Evolutionary conservation across 2,329 filamentous ascomycete genomes (phyloP).

Genomic region (Penicillium decumbens): DNA sequence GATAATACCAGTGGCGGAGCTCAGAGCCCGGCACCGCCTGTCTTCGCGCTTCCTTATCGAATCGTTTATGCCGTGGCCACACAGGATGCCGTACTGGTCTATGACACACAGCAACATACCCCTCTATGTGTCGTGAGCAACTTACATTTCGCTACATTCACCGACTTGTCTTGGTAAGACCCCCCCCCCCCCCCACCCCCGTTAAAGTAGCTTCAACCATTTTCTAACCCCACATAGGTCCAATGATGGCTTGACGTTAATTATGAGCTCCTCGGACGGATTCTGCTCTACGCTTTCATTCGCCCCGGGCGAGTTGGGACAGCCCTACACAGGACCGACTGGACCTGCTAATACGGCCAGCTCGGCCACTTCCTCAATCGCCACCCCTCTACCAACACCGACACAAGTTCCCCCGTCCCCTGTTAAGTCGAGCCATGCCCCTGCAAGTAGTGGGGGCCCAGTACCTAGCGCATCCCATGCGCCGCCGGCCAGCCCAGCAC

Average conservation of each 20-base stretch:
- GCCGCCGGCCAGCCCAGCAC: conserved; percentile 70
- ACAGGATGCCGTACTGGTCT: conserved; percentile 88
- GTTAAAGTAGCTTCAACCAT: conserved; percentile 8
- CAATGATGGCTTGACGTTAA: conserved; percentile 68
- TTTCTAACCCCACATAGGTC: conserved; percentile 53
- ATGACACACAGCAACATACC: conserved; percentile 94
- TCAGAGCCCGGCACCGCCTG: conserved; percentile 53
- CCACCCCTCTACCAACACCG: conserved; percentile 67
- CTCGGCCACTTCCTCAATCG: conserved; percentile 50
- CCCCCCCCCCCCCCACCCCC: too few relatives aligned
- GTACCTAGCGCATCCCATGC: conserved; percentile 49
- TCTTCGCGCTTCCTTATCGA: conserved; percentile 82
- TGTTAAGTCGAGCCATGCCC: conserved; percentile 53
- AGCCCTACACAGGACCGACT: conserved; percentile 60
- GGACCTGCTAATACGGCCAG: conserved; percentile 29
- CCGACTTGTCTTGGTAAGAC: conserved; percentile 85
- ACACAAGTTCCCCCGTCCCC: conserved; percentile 55
- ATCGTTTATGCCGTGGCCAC: conserved; percentile 97
- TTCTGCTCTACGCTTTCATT: conserved; percentile 95
- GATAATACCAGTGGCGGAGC: conserved; percentile 51
- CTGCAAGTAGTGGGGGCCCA: conserved; percentile 49
- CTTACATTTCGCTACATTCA: conserved; percentile 94
- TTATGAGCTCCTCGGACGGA: conserved; percentile 97
- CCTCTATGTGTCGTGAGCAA: conserved; percentile 95
- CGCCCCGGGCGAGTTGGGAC: conserved; percentile 73